Percentiles rank a stretch among this genome's conserved stretches.
phyloP scores from a whole-genome alignment of 306 rosid genomes.

The Vigna angularis region DNA sequence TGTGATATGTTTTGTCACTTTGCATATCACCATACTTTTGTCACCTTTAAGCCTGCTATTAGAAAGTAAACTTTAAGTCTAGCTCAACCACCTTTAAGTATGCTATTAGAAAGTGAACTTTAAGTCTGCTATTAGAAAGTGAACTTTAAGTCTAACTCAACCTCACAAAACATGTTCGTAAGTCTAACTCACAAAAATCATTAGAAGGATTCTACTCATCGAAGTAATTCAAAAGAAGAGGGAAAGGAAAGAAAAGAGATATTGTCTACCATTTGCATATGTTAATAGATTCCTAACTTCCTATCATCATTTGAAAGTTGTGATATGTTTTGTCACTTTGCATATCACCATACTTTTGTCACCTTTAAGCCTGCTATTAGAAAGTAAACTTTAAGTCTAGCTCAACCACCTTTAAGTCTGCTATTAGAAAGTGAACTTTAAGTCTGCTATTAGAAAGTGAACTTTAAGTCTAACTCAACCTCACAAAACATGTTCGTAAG shows the following conservation, averaged over 20 bases:
- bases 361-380: conserved; percentile 4
- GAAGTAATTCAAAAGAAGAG: neutral
- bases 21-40: neutral
- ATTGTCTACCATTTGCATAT: neutral
- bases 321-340: neutral
- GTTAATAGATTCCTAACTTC: neutral
- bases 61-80: too few relatives aligned
- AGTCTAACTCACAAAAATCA: too few relatives aligned
- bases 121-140: too few relatives aligned
- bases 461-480: too few relatives aligned
- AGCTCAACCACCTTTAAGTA: neutral
- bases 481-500: too few relatives aligned
- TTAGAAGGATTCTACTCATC: neutral
- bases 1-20: neutral
- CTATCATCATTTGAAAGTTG: neutral
- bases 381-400: too few relatives aligned
- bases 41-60: conserved; percentile 6
- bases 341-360: neutral
- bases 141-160: too few relatives aligned
- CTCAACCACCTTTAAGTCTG: neutral
- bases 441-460: too few relatives aligned
- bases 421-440: too few relatives aligned
- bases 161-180: too few relatives aligned
- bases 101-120: neutral
- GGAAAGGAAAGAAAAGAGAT: neutral